Evolutionary conservation across 164 flowering plant species (phyloP).

Genomic region (Liriodendron chinense): DNA sequence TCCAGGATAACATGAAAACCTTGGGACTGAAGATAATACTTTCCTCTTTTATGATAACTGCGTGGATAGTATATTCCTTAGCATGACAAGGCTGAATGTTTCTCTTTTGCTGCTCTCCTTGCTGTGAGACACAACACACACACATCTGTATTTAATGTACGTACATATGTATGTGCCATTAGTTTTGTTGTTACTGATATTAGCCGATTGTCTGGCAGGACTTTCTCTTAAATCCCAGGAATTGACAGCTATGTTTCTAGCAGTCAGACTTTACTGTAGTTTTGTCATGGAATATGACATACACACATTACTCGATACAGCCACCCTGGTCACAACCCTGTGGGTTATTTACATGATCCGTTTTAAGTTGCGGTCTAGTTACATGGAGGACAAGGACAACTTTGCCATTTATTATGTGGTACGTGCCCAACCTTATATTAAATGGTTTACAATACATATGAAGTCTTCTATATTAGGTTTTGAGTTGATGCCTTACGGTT

Average conservation of each 20-base stretch:
- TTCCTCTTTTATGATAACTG: neutral
- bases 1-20: neutral
- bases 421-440: slow-evolving; percentile 3
- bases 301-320: slow-evolving; percentile 35
- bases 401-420: slow-evolving; percentile 33
- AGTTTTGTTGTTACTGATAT: neutral
- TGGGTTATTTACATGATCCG: slow-evolving; percentile 42
- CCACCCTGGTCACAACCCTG: slow-evolving; percentile 30
- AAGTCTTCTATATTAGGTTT: neutral
- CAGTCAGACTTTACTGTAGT: slow-evolving; percentile 27
- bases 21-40: neutral
- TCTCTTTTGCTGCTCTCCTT: no score
- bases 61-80: neutral
- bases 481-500: neutral
- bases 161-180: neutral
- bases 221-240: slow-evolving; percentile 26
- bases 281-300: slow-evolving; percentile 41
- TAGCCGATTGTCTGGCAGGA: slow-evolving; percentile 12
- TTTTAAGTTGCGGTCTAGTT: slow-evolving; percentile 24
- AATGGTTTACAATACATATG: neutral
- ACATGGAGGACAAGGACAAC: slow-evolving; percentile 39
- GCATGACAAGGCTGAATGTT: neutral
- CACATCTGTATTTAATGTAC: no score
- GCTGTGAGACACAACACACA: no score
- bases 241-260: slow-evolving; percentile 23